Base-by-base conservation (phyloP, 2,329 filamentous ascomycete genomes). In the Shiraia sp. region DNA sequence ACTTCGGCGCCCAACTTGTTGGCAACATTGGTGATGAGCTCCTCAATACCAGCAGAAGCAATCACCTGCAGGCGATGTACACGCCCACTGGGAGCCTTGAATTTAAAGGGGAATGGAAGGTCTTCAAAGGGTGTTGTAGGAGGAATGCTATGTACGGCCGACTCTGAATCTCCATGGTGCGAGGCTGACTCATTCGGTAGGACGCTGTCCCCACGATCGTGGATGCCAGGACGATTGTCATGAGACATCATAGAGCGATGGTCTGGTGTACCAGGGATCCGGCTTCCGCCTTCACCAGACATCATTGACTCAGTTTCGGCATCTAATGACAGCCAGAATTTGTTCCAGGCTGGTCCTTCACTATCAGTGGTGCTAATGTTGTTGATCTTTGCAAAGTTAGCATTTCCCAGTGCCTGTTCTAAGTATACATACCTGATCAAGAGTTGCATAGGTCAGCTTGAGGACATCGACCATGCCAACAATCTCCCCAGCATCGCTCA, bases 381-480 rank as follows among this genome's bases (percentile, higher is more conserved):
- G 76, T 97, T 97, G 65, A 86, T 85, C 79, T 86, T 36, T 12
- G 22, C 22, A 31, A 33, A 36, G 58, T 34, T 59, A 49, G 28
- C 25, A 22, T 10, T 15, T 8, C 15, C 27, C 13, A 30, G 9
- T 15, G 13, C 40, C 23, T 25, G n/a, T 5, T n/a, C 5, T 12
- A 15, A n/a, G 22, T 33, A 9, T 15, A 33, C 71, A 38, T 72
- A 95, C 90, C 76, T 96, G 92, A 72, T 99, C 93, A 38, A 99
- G 80, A 4, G 93, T 99, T 35, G 93, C 93, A 72, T 99, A 99
- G 15, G 93, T 99, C 63, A 99, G 80, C 75, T 97, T 97, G 49
- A 99, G 82, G 45, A 99, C 93, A 71, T 99, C 93, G 17, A 99
- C 93, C 93, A 99, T 99, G 62, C 93, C 93, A 44, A 99, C 93